Evolutionary conservation across 2,329 filamentous ascomycete genomes (phyloP), one percentile per base, ranked within the genome.

Genomic region (Leptographium flavum): DNA sequence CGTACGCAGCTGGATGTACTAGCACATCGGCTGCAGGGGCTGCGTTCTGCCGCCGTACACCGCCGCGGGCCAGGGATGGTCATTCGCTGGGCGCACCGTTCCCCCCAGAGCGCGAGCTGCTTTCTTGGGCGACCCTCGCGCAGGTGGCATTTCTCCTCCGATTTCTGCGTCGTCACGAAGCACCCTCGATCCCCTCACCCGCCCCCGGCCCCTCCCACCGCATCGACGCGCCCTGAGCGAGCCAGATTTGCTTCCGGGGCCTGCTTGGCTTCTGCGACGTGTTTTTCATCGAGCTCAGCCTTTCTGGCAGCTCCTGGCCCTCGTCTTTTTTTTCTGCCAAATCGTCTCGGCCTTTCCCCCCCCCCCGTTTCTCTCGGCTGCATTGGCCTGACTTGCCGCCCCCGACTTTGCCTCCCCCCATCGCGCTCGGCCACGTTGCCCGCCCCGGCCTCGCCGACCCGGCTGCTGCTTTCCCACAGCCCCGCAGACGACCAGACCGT

Each of bases 71-170:
- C 22, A 32, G 33, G 39, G 27, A 38, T 35, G 19, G 35, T 30
- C 44, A 41, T 36, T 45, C 25, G 39, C 44, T 37, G 41, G 43
- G n/a, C 44, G 36, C 42, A 25, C 17, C 9, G 19, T 14, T 30
- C 21, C 36, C 21, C 43, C 44, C 42, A 27, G 38, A 43, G 44
- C 38, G 47, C 42, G 28, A n/a, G 41, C 9, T 31, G 33, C 27
- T n/a, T n/a, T n/a, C n/a, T n/a, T n/a, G n/a, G n/a, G n/a, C 39
- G 17, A 27, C 31, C 46, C 6, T 35, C 32, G 48, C 50, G 49
- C 49, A 47, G 47, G 47, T 48, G 43, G 49, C 47, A 46, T 42
- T 47, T 49, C 41, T 36, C 43, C 27, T 45, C 47, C 36, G 43
- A 43, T 49, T 49, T 49, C 40, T 39, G 33, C 45, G 33, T 36